Percentiles rank a stretch among this genome's conserved stretches.
Conservation (phyloP, 2,329 filamentous ascomycete species). For the Aspergillus thermomutatus region DNA sequence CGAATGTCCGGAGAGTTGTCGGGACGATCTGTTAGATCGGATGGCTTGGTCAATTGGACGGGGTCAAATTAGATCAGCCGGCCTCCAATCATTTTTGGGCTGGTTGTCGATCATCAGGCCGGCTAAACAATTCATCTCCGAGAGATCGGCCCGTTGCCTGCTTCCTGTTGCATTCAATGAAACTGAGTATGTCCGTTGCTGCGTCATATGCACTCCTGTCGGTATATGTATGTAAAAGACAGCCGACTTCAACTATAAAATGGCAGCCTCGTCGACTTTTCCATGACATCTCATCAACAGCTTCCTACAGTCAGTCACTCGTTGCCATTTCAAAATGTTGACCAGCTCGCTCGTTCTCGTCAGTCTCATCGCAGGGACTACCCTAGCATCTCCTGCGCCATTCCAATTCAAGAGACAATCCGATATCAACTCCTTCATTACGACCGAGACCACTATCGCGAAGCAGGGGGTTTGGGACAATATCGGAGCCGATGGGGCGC, state of each 20-base stretch:
- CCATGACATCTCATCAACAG: too few species aligned
- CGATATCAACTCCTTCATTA: constrained; percentile 8
- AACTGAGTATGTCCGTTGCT: not conserved
- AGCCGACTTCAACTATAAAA: too few species aligned
- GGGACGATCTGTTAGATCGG: constrained; percentile 7
- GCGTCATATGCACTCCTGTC: too few species aligned
- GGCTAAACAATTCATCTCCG: constrained; percentile 1
- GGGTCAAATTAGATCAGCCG: not conserved
- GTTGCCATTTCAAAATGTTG: constrained; percentile 2
- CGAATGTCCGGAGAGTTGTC: constrained; percentile 6
- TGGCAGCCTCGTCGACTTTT: too few species aligned
- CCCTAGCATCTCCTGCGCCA: constrained; percentile 2
- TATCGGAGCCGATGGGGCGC: constrained; percentile 14
- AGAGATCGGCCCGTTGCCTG: constrained; percentile 10
- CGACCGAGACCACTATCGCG: constrained; percentile 7
- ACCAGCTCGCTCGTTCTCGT: not conserved
- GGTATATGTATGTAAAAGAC: too few species aligned
- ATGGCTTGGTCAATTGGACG: not conserved
- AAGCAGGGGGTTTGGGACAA: constrained; percentile 13
- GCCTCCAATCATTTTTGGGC: not conserved
- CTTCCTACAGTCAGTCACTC: not conserved
- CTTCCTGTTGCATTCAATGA: not conserved
- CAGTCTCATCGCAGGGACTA: constrained; percentile 1
- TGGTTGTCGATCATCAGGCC: not conserved
- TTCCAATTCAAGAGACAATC: not conserved